Evolutionary conservation across 495 filamentous ascomycete species (phyloP).

Genomic region (Hypoxylon fuscum): DNA sequence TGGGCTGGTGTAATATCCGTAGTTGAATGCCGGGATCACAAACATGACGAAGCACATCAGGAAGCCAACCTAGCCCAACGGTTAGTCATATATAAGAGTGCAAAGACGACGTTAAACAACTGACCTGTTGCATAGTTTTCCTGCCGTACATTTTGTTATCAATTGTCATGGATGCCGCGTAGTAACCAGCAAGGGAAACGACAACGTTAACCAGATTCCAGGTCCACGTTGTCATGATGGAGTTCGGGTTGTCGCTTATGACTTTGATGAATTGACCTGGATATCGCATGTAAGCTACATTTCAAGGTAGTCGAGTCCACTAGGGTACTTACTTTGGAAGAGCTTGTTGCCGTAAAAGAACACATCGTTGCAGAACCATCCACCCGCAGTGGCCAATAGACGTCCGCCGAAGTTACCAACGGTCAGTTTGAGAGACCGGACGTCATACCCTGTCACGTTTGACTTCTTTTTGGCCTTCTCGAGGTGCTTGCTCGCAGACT

Average conservation of each 20-base stretch:
- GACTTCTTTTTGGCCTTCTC: conserved; percentile 80
- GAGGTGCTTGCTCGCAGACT: conserved; percentile 73
- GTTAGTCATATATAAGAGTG: conserved; percentile 2
- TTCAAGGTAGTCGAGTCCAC: background rate
- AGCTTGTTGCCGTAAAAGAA: conserved; percentile 99
- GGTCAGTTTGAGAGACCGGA: conserved; percentile 77
- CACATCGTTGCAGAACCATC: conserved; percentile 91
- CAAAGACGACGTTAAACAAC: background rate
- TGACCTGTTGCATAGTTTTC: conserved; percentile 84
- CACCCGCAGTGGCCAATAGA: conserved; percentile 81
- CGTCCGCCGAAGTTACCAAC: conserved; percentile 83
- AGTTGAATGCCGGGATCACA: conserved; percentile 84
- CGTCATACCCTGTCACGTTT: conserved; percentile 86
- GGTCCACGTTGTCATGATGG: conserved; percentile 84
- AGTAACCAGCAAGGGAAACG: conserved; percentile 85
- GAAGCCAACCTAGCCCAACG: conserved; percentile 70
- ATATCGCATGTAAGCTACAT: conserved; percentile 14
- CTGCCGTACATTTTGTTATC: conserved; percentile 93
- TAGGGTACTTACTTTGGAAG: conserved; percentile 68
- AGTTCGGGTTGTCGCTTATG: conserved; percentile 65
- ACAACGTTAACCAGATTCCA: conserved; percentile 89
- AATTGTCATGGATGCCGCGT: conserved; percentile 78
- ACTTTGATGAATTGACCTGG: conserved; percentile 76
- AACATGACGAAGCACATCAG: conserved; percentile 87
- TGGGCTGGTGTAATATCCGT: conserved; percentile 73